A percentile compares a stretch with the other conserved stretches of the same genome.
These are phyloP conservation scores for Nothomitra cinnamomea DNA, from an alignment of 2,329 filamentous ascomycete genomes.

Conservation along the genomic window DNA sequence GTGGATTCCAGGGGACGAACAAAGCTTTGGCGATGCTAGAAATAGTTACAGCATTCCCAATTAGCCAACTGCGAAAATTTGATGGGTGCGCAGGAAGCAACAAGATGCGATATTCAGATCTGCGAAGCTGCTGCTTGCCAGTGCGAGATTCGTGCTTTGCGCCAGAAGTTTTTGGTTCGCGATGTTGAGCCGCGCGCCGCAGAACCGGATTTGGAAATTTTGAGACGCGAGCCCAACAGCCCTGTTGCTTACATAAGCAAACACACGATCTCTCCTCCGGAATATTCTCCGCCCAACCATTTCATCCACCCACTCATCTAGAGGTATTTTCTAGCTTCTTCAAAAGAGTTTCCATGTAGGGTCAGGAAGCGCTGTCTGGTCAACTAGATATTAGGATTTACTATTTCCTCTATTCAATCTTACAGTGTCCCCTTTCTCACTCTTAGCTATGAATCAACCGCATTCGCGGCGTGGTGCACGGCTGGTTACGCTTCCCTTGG, in stretches of 20 bases:
- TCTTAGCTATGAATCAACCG: neutral
- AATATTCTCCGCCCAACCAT: too few relatives aligned
- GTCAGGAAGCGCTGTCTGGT: too few relatives aligned
- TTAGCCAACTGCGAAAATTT: neutral
- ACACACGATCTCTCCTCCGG: too few relatives aligned
- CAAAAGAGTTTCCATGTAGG: too few relatives aligned
- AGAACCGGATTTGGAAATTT: too few relatives aligned
- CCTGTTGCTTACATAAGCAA: neutral
- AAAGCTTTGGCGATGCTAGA: neutral
- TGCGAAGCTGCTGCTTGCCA: neutral
- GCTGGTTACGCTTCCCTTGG: slow-evolving; percentile 2
- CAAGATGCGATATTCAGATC: neutral
- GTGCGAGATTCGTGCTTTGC: neutral
- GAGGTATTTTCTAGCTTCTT: too few relatives aligned
- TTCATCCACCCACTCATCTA: too few relatives aligned
- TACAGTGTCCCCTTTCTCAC: neutral
- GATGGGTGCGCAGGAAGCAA: too few relatives aligned
- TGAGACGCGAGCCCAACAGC: neutral
- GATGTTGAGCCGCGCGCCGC: neutral
- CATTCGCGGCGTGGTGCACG: too few relatives aligned
- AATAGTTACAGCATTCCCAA: neutral
- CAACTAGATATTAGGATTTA: too few relatives aligned
- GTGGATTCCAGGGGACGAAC: neutral
- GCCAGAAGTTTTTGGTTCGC: neutral
- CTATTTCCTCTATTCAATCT: neutral